Percentiles rank a stretch among this genome's conserved stretches.
Conservation (phyloP, 2,329 filamentous ascomycete species). For the Trichoderma pleuroti region DNA sequence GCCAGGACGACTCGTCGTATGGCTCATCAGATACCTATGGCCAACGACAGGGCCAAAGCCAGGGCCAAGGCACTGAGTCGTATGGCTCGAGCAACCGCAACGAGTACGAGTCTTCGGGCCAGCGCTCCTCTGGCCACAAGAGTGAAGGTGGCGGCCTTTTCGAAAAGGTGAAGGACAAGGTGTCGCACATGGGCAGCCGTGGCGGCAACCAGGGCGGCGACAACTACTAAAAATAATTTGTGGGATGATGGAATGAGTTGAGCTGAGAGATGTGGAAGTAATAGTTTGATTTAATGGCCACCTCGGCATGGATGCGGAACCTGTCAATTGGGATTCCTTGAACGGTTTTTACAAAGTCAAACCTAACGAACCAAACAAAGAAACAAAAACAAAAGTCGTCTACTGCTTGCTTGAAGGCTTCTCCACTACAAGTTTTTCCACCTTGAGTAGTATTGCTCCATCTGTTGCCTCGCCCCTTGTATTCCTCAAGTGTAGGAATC, state of each 20-base stretch:
- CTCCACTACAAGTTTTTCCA: conserved; percentile 56
- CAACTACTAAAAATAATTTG: conserved; percentile 42
- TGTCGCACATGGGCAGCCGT: conserved; percentile 43
- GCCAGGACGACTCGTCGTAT: conserved; percentile 21
- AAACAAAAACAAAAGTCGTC: background rate
- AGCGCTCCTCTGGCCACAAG: conserved; percentile 16
- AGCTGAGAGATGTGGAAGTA: background rate
- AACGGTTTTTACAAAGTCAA: background rate
- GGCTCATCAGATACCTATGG: background rate
- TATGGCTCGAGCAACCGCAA: conserved; percentile 19
- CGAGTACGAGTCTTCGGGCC: conserved; percentile 15
- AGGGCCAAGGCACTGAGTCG: conserved; percentile 20
- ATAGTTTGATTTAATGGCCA: background rate
- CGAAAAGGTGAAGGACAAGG: conserved; percentile 59
- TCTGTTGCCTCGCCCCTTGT: conserved; percentile 60
- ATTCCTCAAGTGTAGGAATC: conserved; percentile 74
- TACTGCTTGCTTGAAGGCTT: background rate
- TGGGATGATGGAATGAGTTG: background rate
- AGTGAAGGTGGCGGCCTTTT: conserved; percentile 35
- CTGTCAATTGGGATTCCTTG: background rate
- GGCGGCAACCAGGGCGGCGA: conserved; percentile 47
- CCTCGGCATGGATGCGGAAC: background rate
- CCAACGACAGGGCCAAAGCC: conserved; percentile 23
- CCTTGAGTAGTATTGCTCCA: conserved; percentile 69
- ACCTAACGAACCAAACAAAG: background rate